Base-by-base conservation (phyloP, 2,329 filamentous ascomycete genomes). In the Cryphonectria nitschkei region DNA sequence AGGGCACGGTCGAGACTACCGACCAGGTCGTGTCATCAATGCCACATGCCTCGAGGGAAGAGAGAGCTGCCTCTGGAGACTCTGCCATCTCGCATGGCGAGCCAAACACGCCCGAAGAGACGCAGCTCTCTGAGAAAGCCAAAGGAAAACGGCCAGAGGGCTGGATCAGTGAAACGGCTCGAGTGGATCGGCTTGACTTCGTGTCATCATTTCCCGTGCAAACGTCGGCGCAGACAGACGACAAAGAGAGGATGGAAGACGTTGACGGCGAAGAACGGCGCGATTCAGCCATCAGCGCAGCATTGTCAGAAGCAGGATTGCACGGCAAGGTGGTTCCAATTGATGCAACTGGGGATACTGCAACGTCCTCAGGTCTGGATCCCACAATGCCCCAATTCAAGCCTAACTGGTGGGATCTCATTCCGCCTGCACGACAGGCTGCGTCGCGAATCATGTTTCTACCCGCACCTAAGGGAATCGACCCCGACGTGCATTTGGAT, bases 401-500 rank as follows among this genome's bases (percentile, higher is more conserved):
- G n/a, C 58, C 67, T 9, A 41, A 63, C 13, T 26, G 41, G 50
- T 58, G 26, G 54, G 54, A 34, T 32, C 54, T 22, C 29, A 34
- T 43, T 41, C 7, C 46, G 26, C 39, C 26, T 8, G 16, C 43
- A 41, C 37, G 32, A 37, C 63, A 65, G 22, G 13, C 50, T 50
- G 29, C 34, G 26, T 54, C 32, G 2, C 65, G 63, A 7, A 64
- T 72, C 58, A 41, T 34, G 26, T 72, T 72, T 22, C 19, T 69
- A 26, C 43, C 66, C 16, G 54, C 72, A 22, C 60, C 74, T 0
- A 11, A 26, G 3, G 29, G 22, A 8, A 52, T 75, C 5, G 52
- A 52, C 8, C 46, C 29, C 6, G 54, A 72, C 13, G 22, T 37
- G 2, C 70, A 68, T 58, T 34, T 76, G 14, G 75, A 64, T 0